Evolutionary conservation across 192 early-diverging fungal species (phyloP), one percentile per base, ranked within the genome.

Genomic region (Phlyctochytrium planicorne): DNA sequence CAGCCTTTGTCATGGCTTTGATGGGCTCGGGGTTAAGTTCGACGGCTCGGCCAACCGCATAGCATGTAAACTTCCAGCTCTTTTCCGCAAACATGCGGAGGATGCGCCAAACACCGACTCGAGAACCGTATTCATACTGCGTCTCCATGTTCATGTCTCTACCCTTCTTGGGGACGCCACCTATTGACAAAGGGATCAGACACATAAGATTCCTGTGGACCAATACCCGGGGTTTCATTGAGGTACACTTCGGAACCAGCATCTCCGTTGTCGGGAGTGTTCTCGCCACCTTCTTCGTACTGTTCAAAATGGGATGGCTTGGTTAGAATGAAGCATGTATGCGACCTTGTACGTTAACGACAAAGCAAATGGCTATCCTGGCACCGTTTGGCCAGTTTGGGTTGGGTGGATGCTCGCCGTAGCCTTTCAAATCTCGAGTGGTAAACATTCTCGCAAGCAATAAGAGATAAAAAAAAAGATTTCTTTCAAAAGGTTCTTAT

Each of bases 81-180:
- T 40, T 20, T 34, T 70, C 27, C 6, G 63, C 60, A 65, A 84
- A 84, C 17, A 82, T 30, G 27, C 65, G 37, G 33, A 78, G 34
- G 60, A 84, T 71, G 2, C 83, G 63, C 74, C 80, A 78, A 12
- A 84, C 75, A 29, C 83, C 83, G 30, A 59, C 69, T 0, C 83
- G 78, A 1, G 80, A 74, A 20, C 83, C 83, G 62, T 84, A 84
- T 55, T 84, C 83, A 72, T 79, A 84, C 62, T 81, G 76, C 17
- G 80, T 77, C 53, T 80, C 69, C 72, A 79, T 82, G 60, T 80
- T 76, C 60, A 74, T 75, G 63, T 81, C 75, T 23, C 80, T 65
- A 0, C 61, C 24, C 33, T 30, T 70, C n/a, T 59, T 34, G 1
- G 34, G 60, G 34, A 6, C 30, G 61, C 14, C 20, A 25, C 57